Conservation (phyloP, 2,329 filamentous ascomycete species). For the Colletotrichum cereale region DNA sequence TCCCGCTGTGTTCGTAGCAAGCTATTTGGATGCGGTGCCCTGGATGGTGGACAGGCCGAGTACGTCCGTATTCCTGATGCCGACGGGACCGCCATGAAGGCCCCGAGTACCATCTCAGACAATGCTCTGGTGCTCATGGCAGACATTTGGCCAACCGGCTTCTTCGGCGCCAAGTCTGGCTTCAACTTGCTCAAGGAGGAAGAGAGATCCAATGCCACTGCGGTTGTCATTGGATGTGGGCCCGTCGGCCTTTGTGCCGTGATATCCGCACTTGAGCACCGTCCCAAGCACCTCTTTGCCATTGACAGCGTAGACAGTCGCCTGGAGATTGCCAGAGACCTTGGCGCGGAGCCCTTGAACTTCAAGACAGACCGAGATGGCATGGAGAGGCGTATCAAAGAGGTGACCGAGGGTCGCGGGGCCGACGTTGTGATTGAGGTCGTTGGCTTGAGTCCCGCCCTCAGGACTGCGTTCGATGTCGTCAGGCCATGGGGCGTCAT, state of each 20-base stretch:
- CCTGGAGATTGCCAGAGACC: slow-evolving; percentile 76
- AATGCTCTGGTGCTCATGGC: slow-evolving; percentile 87
- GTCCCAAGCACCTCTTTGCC: slow-evolving; percentile 81
- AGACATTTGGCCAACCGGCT: slow-evolving; percentile 91
- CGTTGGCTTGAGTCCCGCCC: slow-evolving; percentile 76
- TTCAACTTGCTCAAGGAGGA: slow-evolving; percentile 73
- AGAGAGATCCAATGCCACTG: slow-evolving; percentile 74
- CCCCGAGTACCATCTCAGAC: slow-evolving; percentile 75
- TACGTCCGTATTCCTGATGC: slow-evolving; percentile 85
- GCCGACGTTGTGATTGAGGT: slow-evolving; percentile 89
- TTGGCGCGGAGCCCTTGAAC: slow-evolving; percentile 88
- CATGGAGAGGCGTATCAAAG: slow-evolving; percentile 77
- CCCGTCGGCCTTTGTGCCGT: slow-evolving; percentile 88
- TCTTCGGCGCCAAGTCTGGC: slow-evolving; percentile 84
- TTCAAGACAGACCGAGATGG: slow-evolving; percentile 76
- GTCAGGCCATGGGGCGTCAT: slow-evolving; percentile 80
- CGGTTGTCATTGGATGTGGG: slow-evolving; percentile 87
- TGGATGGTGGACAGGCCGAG: slow-evolving; percentile 87
- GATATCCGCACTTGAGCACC: slow-evolving; percentile 80
- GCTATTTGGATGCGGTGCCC: slow-evolving; percentile 76
- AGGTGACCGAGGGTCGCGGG: slow-evolving; percentile 82
- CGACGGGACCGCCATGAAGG: slow-evolving; percentile 83
- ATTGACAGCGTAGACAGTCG: slow-evolving; percentile 83
- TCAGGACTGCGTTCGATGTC: slow-evolving; percentile 78
- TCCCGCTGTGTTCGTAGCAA: slow-evolving; percentile 79